Percentiles rank a stretch among this genome's conserved stretches.
phyloP scores from a whole-genome alignment of 164 flowering plant species.

The Protea cynaroides region DNA sequence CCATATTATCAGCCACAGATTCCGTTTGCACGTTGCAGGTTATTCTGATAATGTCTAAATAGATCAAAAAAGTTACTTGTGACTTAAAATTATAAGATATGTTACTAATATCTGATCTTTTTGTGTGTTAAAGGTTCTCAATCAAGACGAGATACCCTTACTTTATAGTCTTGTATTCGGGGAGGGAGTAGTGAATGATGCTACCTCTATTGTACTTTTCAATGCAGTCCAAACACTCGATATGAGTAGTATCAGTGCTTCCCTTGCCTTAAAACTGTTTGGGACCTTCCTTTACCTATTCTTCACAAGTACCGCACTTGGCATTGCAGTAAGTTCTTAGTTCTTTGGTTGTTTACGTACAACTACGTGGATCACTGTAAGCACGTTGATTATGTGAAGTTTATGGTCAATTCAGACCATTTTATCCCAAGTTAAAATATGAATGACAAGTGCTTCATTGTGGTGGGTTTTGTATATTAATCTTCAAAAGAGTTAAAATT shows the following conservation, averaged over 20 bases:
- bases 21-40: constrained; percentile 66
- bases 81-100: constrained; percentile 1
- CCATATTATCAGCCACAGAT: constrained; percentile 62
- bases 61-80: not conserved
- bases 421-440: not conserved
- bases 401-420: not conserved
- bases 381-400: not conserved
- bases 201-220: constrained; percentile 63
- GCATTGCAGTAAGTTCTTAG: constrained; percentile 41
- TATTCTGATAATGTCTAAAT: not conserved
- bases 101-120: not conserved
- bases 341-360: constrained; percentile 1
- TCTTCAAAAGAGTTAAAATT: too few relatives aligned
- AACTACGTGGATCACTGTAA: not conserved
- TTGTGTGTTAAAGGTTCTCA: constrained; percentile 43
- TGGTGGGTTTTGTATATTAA: too few relatives aligned
- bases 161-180: constrained; percentile 65
- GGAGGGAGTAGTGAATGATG: constrained; percentile 73
- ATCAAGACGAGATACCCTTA: constrained; percentile 61
- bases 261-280: constrained; percentile 35
- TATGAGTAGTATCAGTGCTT: constrained; percentile 25
- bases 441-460: not conserved
- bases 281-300: constrained; percentile 58
- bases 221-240: constrained; percentile 52
- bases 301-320: constrained; percentile 55